Conservation (phyloP, 2,329 filamentous ascomycete species). For the Arthroderma sp. region DNA sequence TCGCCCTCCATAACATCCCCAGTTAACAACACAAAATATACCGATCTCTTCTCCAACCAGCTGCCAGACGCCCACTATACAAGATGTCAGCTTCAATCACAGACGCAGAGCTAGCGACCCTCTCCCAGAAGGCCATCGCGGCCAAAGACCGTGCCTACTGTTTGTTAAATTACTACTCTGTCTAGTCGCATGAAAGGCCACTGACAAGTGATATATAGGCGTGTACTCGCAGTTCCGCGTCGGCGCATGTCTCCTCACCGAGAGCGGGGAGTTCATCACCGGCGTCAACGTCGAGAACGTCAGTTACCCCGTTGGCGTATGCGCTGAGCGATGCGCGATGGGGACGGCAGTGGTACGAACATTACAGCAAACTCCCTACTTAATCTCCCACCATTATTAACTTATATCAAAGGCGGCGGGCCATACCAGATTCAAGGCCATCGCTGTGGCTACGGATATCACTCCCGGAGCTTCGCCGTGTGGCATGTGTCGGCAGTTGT, state of each 20-base stretch:
- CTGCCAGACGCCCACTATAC: conserved; percentile 8
- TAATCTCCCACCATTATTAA: neutral
- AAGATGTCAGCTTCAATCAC: conserved; percentile 37
- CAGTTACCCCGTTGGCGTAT: conserved; percentile 84
- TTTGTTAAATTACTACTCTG: conserved; percentile 26
- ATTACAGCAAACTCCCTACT: neutral
- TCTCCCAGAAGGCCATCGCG: conserved; percentile 51
- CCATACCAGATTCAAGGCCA: conserved; percentile 54
- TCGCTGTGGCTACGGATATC: conserved; percentile 78
- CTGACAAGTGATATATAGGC: conserved; percentile 31
- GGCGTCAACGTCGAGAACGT: conserved; percentile 94
- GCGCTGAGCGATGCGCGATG: conserved; percentile 84
- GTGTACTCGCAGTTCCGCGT: conserved; percentile 89
- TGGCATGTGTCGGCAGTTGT: conserved; percentile 94
- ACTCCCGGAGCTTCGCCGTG: conserved; percentile 59
- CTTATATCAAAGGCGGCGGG: conserved; percentile 28
- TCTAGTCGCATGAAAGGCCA: neutral
- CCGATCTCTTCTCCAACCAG: neutral
- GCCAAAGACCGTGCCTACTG: conserved; percentile 77
- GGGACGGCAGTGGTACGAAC: conserved; percentile 54
- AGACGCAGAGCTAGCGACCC: conserved; percentile 49
- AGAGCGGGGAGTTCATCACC: conserved; percentile 45
- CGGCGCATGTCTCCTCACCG: conserved; percentile 63
- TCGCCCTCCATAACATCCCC: neutral
- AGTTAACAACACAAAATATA: neutral